A percentile compares a stretch with the other conserved stretches of the same genome.
Evolutionary conservation across 2,329 filamentous ascomycete genomes (phyloP).

Genomic region (Nigrograna mackinnonii): DNA sequence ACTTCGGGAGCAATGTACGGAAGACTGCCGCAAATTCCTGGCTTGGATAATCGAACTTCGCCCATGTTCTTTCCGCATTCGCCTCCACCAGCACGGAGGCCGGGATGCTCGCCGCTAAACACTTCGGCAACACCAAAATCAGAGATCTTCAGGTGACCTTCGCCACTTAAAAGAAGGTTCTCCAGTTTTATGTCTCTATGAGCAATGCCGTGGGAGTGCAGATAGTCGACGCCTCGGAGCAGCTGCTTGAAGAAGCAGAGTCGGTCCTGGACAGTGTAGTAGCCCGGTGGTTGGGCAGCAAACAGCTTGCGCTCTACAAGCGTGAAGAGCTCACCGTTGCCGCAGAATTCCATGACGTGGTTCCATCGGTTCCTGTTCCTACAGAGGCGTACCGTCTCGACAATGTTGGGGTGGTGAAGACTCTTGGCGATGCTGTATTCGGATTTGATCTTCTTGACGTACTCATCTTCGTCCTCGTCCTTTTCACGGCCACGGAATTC

Average conservation of each 20-base stretch:
- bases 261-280: constrained; percentile 68
- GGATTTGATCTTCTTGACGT: constrained; percentile 87
- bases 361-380: constrained; percentile 76
- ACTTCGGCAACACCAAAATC: constrained; percentile 91
- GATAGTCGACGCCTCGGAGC: constrained; percentile 77
- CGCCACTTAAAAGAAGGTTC: constrained; percentile 77
- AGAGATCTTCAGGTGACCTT: constrained; percentile 85
- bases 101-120: constrained; percentile 80
- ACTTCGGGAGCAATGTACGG: constrained; percentile 91
- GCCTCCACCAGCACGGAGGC: constrained; percentile 71
- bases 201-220: constrained; percentile 82
- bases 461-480: constrained; percentile 72
- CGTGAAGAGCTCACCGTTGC: constrained; percentile 77
- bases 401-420: constrained; percentile 83
- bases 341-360: constrained; percentile 92
- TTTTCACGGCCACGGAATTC: constrained; percentile 77
- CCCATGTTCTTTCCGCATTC: constrained; percentile 75
- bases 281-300: constrained; percentile 55
- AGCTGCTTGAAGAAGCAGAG: constrained; percentile 90
- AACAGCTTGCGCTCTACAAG: constrained; percentile 65
- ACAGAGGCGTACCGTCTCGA: constrained; percentile 78
- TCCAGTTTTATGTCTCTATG: constrained; percentile 92
- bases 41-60: constrained; percentile 70
- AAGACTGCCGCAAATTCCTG: constrained; percentile 81
- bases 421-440: constrained; percentile 89